A percentile compares a stretch with the other conserved stretches of the same genome.
These are phyloP conservation scores for Coemansia sp. DNA, from an alignment of 192 early-diverging fungal genomes.

Conservation along the genomic window DNA sequence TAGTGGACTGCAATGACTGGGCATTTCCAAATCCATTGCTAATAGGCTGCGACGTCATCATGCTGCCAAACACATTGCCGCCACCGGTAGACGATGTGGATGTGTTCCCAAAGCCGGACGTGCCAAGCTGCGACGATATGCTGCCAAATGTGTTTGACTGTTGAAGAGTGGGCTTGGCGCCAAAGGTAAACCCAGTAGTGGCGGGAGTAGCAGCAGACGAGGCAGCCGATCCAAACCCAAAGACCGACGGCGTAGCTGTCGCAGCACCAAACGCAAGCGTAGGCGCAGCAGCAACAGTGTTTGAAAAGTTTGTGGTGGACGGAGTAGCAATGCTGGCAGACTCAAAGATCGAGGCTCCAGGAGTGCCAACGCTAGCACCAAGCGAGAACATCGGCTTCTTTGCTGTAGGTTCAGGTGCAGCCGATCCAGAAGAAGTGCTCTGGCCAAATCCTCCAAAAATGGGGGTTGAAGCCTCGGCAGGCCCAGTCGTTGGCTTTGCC, in stretches of 20 bases:
- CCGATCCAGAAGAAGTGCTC: not conserved
- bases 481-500: not conserved
- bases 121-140: conserved; percentile 9
- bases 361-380: conserved; percentile 30
- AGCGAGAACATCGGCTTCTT: conserved; percentile 32
- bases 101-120: not conserved
- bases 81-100: not conserved
- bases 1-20: not conserved
- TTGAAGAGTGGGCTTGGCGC: conserved; percentile 12
- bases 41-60: not conserved
- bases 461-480: not conserved
- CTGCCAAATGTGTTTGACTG: conserved; percentile 5
- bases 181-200: conserved; percentile 22
- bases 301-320: conserved; percentile 28
- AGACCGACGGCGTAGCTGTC: conserved; percentile 30
- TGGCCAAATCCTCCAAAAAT: conserved; percentile 19
- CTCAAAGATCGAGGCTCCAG: conserved; percentile 45
- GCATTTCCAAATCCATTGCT: conserved; percentile 11
- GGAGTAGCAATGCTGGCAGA: conserved; percentile 33
- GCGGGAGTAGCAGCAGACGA: conserved; percentile 25
- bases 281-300: conserved; percentile 4
- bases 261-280: conserved; percentile 33
- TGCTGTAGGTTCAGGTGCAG: conserved; percentile 6
- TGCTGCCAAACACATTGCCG: conserved; percentile 3
- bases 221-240: conserved; percentile 34